Conservation (phyloP, 2,329 filamentous ascomycete species). For the Nakataea oryzae region DNA sequence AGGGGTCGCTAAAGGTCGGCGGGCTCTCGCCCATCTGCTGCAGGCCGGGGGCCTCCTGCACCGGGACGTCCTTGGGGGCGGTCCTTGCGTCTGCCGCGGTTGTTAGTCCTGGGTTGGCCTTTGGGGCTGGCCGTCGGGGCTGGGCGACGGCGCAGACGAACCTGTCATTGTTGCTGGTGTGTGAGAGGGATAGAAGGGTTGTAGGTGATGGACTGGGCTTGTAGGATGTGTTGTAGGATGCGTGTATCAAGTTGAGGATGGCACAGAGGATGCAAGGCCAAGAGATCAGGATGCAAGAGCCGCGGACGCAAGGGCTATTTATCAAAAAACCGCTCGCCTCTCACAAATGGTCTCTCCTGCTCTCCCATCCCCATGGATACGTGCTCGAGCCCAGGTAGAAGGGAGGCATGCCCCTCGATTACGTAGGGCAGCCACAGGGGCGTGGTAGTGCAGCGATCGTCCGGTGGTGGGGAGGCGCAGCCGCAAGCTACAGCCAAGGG, state of each 20-base stretch:
- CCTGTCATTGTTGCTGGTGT: neutral
- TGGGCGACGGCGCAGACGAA: neutral
- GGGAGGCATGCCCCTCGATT: too few species aligned
- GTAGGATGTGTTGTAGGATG: too few species aligned
- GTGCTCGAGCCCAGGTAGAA: too few species aligned
- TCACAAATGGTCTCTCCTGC: too few species aligned
- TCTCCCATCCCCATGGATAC: too few species aligned
- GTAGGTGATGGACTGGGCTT: too few species aligned
- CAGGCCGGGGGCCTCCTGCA: conserved; percentile 12
- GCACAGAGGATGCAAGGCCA: neutral
- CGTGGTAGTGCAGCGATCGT: too few species aligned
- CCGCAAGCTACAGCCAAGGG: too few species aligned
- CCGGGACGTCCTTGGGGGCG: conserved; percentile 7
- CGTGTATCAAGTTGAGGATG: neutral
- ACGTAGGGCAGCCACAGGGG: too few species aligned
- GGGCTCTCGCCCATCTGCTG: neutral
- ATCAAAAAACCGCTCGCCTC: neutral
- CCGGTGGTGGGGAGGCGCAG: too few species aligned
- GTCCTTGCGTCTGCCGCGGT: neutral
- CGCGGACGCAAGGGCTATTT: neutral
- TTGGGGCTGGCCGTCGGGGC: neutral
- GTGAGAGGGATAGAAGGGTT: neutral
- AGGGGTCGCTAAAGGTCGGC: neutral
- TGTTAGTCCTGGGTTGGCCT: neutral
- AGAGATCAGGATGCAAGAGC: neutral